Percentiles rank a stretch among this genome's conserved stretches.
Conservation (phyloP, 495 filamentous ascomycete genomes). For the Talaromyces thailandensis region DNA sequence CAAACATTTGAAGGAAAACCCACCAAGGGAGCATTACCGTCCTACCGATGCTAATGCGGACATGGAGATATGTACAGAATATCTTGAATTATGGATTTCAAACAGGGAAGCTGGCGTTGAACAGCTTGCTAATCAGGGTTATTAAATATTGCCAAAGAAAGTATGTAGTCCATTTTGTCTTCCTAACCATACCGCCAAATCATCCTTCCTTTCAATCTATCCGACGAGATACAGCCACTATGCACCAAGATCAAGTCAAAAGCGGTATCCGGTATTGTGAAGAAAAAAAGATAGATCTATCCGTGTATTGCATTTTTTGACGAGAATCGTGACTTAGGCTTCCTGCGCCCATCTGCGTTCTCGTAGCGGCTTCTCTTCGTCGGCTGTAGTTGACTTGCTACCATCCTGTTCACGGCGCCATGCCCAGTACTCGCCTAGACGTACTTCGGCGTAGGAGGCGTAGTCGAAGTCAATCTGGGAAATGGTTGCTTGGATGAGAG, state of each 20-base stretch:
- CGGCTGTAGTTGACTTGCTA: constrained; percentile 38
- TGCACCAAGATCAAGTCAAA: neutral
- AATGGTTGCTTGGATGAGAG: constrained; percentile 90
- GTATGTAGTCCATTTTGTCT: neutral
- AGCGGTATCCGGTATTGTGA: neutral
- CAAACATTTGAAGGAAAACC: no score
- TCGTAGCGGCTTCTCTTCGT: constrained; percentile 58
- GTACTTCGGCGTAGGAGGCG: constrained; percentile 75
- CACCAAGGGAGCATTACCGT: no score
- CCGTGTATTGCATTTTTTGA: neutral
- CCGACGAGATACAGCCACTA: neutral
- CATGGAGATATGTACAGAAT: no score
- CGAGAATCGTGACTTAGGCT: neutral
- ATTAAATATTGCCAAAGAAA: neutral
- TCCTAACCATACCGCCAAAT: neutral
- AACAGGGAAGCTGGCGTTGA: neutral
- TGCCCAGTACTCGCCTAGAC: constrained; percentile 91
- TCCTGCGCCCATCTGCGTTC: constrained; percentile 76
- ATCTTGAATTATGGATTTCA: no score
- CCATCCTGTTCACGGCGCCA: constrained; percentile 73
- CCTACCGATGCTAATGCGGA: no score
- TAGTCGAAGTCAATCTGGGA: constrained; percentile 98
- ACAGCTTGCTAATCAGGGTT: neutral
- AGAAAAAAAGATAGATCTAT: neutral
- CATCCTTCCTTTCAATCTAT: neutral